phyloP scores from a whole-genome alignment of 2,329 filamentous ascomycete genomes.

The Monilinia aucupariae region DNA sequence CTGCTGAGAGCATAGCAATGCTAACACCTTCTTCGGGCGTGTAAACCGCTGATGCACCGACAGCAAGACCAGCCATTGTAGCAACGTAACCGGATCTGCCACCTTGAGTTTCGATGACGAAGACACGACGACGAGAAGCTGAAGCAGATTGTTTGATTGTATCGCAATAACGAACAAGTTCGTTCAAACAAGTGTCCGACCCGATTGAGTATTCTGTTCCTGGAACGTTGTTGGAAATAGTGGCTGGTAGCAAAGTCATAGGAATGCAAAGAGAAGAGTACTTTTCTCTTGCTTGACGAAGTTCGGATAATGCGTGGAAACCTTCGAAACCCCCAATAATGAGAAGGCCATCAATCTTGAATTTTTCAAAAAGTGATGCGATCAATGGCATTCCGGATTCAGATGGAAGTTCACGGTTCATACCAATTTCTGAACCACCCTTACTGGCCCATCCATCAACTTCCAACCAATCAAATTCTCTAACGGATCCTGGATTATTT shows the following conservation, averaged over 20 bases:
- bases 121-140: slow-evolving; percentile 85
- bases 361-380: slow-evolving; percentile 75
- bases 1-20: slow-evolving; percentile 84
- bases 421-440: slow-evolving; percentile 96
- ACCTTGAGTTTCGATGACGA: slow-evolving; percentile 97
- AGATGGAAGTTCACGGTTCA: slow-evolving; percentile 84
- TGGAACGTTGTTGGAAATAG: slow-evolving; percentile 97
- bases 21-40: slow-evolving; percentile 95
- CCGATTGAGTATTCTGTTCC: slow-evolving; percentile 96
- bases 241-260: slow-evolving; percentile 87
- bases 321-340: slow-evolving; percentile 94
- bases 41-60: slow-evolving; percentile 89
- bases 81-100: slow-evolving; percentile 92
- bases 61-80: slow-evolving; percentile 81
- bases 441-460: slow-evolving; percentile 94
- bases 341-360: slow-evolving; percentile 87
- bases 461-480: slow-evolving; percentile 85
- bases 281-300: slow-evolving; percentile 71
- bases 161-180: slow-evolving; percentile 91
- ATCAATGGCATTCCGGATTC: slow-evolving; percentile 79
- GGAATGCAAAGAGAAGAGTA: slow-evolving; percentile 89
- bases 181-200: slow-evolving; percentile 94
- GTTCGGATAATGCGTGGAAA: slow-evolving; percentile 83
- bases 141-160: slow-evolving; percentile 96
- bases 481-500: slow-evolving; percentile 79